Conservation (phyloP, 805 yeast genomes). For the Saturnispora bothae region DNA sequence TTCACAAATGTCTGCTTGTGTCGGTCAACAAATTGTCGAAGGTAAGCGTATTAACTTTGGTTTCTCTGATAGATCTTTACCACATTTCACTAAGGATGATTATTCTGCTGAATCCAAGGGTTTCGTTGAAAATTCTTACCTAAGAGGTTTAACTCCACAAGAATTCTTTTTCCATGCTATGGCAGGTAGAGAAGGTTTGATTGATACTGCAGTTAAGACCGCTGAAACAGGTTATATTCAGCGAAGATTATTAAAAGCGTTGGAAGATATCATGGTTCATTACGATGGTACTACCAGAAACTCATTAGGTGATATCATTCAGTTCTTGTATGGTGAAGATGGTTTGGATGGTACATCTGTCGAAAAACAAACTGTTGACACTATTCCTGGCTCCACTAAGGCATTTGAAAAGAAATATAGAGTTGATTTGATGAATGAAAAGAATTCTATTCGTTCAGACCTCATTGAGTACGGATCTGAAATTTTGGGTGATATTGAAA, state of each 20-base stretch:
- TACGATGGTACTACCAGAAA: slow-evolving; percentile 98
- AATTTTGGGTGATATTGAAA: slow-evolving; percentile 76
- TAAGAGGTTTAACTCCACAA: slow-evolving; percentile 96
- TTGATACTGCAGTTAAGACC: slow-evolving; percentile 98
- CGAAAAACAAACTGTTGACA: slow-evolving; percentile 90
- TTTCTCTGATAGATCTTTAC: slow-evolving; percentile 89
- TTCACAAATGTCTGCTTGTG: slow-evolving; percentile 99
- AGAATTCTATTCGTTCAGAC: slow-evolving; percentile 52
- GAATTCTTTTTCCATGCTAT: slow-evolving; percentile 98
- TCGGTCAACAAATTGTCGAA: slow-evolving; percentile 98
- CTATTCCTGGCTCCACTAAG: slow-evolving; percentile 85
- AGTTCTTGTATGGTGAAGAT: slow-evolving; percentile 97
- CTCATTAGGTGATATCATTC: slow-evolving; percentile 92
- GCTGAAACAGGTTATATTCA: slow-evolving; percentile 98
- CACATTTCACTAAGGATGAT: slow-evolving; percentile 97
- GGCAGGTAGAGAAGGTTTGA: slow-evolving; percentile 99
- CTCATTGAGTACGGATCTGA: slow-evolving; percentile 83
- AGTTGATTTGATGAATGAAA: slow-evolving; percentile 70
- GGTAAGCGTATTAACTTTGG: slow-evolving; percentile 99
- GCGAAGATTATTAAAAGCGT: slow-evolving; percentile 94
- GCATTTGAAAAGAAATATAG: slow-evolving; percentile 77
- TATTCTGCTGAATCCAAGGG: slow-evolving; percentile 98
- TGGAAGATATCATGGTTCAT: slow-evolving; percentile 92
- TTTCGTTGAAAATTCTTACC: slow-evolving; percentile 91
- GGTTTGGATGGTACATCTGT: slow-evolving; percentile 98